Percentiles rank a stretch among this genome's conserved stretches.
Conservation (phyloP, 2,329 filamentous ascomycete species). For the Chrysosporium queenslandicum region DNA sequence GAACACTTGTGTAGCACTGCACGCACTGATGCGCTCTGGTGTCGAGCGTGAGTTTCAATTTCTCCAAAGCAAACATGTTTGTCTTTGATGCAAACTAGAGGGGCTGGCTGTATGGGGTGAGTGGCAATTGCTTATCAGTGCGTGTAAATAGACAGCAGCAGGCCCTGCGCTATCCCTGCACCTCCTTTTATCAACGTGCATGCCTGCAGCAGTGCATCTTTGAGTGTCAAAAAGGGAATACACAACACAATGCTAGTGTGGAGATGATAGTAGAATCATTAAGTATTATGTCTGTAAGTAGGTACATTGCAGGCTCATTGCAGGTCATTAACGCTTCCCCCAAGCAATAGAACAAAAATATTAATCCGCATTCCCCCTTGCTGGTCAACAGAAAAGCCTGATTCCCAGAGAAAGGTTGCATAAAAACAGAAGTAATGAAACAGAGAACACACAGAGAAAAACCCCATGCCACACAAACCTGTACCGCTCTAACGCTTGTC, state of each 20-base stretch:
- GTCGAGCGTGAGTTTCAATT: not conserved
- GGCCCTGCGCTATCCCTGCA: not conserved
- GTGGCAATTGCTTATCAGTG: constrained; percentile 7
- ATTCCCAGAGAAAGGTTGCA: not conserved
- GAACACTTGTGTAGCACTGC: not conserved
- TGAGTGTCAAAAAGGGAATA: not conserved
- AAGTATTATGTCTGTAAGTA: not conserved
- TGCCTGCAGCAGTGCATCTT: not conserved
- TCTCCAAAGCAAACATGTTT: constrained; percentile 6
- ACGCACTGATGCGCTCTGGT: not conserved
- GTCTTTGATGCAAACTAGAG: constrained; percentile 10
- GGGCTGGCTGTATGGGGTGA: constrained; percentile 1
- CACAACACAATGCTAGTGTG: not conserved
- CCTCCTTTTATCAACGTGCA: not conserved
- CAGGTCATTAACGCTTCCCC: constrained; percentile 7
- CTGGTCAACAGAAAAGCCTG: constrained; percentile 4
- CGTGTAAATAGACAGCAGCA: constrained; percentile 1
- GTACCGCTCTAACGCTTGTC: constrained; percentile 16
- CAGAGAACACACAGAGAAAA: constrained; percentile 4
- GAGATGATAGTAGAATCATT: constrained; percentile 1
- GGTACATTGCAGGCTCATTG: constrained; percentile 7
- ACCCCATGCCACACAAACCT: constrained; percentile 10
- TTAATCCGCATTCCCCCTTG: not conserved
- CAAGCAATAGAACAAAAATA: not conserved
- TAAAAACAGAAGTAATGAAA: not conserved